Conservation (phyloP, 768 basidiomycete species). For the Punctularia strigosozonata region DNA sequence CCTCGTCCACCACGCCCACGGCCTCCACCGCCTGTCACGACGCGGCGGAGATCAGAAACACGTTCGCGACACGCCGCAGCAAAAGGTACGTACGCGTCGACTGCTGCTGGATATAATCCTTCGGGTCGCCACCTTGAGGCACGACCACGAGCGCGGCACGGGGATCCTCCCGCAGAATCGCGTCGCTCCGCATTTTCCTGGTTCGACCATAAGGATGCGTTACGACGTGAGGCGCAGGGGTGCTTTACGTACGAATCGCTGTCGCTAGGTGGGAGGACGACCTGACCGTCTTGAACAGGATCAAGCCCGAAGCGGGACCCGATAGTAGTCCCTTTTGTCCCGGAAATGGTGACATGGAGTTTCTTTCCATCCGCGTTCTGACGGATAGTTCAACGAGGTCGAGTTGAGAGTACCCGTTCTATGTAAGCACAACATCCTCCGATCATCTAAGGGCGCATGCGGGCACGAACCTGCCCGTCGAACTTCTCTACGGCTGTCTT, state of each 20-base stretch:
- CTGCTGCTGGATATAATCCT: constrained; percentile 31
- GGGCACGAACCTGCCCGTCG: too few species aligned
- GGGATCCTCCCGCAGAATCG: constrained; percentile 49
- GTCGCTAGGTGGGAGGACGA: background rate
- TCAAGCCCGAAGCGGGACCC: constrained; percentile 46
- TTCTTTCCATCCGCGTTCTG: constrained; percentile 73
- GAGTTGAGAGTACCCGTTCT: too few species aligned
- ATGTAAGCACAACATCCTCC: too few species aligned
- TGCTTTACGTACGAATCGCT: background rate
- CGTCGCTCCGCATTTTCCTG: constrained; percentile 84
- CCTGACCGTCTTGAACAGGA: constrained; percentile 27
- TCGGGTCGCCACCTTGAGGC: constrained; percentile 52
- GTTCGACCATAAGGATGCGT: background rate
- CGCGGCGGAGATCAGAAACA: too few species aligned
- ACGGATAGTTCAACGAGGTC: too few species aligned
- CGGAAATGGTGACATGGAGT: constrained; percentile 53
- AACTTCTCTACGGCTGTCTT: constrained; percentile 61
- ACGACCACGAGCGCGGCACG: constrained; percentile 58
- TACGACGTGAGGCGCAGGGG: background rate
- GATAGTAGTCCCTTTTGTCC: constrained; percentile 40
- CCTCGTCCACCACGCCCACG: constrained; percentile 24
- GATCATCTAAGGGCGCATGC: too few species aligned
- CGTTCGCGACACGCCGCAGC: too few species aligned
- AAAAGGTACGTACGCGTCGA: too few species aligned
- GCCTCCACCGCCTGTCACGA: constrained; percentile 15